Evolutionary conservation across 176 grass and related monocot species (phyloP), one percentile per base, ranked within the genome.

Genomic region (Triticum timopheevii): DNA sequence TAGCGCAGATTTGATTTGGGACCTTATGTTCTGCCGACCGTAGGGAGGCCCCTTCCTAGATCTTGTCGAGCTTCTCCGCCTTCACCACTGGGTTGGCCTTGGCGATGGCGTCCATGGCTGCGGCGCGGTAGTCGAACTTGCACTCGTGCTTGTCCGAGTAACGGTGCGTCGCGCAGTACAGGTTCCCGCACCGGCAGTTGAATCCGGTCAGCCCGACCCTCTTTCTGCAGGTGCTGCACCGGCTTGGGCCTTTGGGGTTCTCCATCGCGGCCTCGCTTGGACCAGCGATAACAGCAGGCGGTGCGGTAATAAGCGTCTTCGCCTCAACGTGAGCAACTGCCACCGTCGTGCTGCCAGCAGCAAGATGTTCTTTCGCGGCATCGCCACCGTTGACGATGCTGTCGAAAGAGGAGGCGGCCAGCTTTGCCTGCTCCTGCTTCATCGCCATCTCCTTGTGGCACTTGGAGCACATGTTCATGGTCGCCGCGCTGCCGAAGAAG

Each of bases 381-480:
- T 90, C 85, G 0, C 64, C 66, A 27, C 96, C 97, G 16, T 98
- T 96, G 67, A 98, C 92, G 31, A 96, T 87, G 79, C 82, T 96
- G 58, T 91, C 97, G 2, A 96, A 96, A 54, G 97, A 98, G 66
- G 97, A 93, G 25, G 92, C 92, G 3, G 94, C 94, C 68, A 95
- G 65, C 84, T 91, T 95, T 24, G 88, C 93, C 67, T 91, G 93
- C 25, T 95, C 88, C 81, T 94, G 82, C 80, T 98, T 96, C 80
- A 82, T 69, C 10, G 92, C 80, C 92, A 96, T 90, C 64, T 94
- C 97, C 77, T 96, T 98, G 80, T 98, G 93, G 82, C 97, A 98
- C 88, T 98, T 98, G 79, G 97, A 98, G 69, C 97, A 98, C 97
- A 98, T 98, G 77, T 98, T 96, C 90, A 93, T 93, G 6, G 94